A percentile compares a stretch with the other conserved stretches of the same genome.
phyloP scores from a whole-genome alignment of 441 rosid genomes.

The Populus hybrid region DNA sequence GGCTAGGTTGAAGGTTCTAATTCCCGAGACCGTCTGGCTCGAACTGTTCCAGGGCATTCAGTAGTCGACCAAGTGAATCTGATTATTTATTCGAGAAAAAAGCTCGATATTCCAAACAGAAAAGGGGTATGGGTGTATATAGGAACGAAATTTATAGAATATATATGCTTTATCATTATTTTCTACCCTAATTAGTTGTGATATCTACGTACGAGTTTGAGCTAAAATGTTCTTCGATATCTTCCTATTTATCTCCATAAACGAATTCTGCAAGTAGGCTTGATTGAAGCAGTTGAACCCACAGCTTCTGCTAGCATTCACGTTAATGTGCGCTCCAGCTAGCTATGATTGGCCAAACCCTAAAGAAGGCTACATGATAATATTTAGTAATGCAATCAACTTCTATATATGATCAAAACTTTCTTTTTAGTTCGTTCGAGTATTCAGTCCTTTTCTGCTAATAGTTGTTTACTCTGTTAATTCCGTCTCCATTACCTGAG shows the following conservation, averaged over 20 bases:
- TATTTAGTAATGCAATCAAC: background rate
- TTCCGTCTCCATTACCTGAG: constrained; percentile 22
- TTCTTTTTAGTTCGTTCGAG: background rate
- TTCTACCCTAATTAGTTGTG: too few species aligned
- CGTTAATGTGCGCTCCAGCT: background rate
- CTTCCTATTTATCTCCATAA: background rate
- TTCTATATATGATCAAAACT: background rate
- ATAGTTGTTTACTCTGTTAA: constrained; percentile 4
- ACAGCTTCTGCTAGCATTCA: background rate
- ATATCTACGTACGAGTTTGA: background rate
- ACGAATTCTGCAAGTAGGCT: background rate
- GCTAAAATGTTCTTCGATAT: background rate
- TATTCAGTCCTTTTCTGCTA: constrained; percentile 28
- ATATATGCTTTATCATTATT: too few species aligned
- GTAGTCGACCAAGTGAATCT: background rate
- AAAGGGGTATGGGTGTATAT: too few species aligned
- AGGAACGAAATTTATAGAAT: too few species aligned
- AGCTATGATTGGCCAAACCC: constrained; percentile 7
- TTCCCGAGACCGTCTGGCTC: background rate
- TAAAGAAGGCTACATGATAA: background rate
- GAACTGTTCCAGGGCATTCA: background rate
- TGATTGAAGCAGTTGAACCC: background rate
- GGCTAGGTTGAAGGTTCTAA: background rate
- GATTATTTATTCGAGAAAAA: too few species aligned
- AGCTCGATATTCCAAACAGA: too few species aligned